Base-by-base conservation (phyloP, 345 rosid genomes). In the Aethionema arabicum region DNA sequence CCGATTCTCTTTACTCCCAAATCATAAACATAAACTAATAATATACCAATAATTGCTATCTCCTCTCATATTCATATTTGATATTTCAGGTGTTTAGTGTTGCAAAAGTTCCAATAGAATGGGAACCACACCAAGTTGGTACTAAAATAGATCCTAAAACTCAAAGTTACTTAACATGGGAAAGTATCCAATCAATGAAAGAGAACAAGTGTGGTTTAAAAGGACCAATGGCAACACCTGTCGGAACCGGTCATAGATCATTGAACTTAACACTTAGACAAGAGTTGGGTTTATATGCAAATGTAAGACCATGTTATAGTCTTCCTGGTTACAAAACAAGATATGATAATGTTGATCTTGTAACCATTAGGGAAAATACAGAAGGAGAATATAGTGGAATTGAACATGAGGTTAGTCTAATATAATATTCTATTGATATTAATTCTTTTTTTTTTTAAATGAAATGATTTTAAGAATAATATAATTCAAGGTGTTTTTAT, bases 331-430 rank as follows among this genome's bases (percentile, higher is more conserved):
- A 93, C 45, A 90, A 93, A 72, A 87, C 99, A 2, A 88, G 88
- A 6, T 90, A 90, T 65, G 97, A 93, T 64, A 70, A 90, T 59
- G 99, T 93, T 21, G 64, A 93, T 72, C 97, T 93, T 44, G 61
- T 93, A 45, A 93, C 99, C 32, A 93, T 93, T 45, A 90, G 99
- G 59, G 99, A 93, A 59, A 93, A 93, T 74, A 93, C 97, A 0
- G 99, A 93, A 83, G 99, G 99, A 59, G 99, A 93, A 71, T 90
- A 90, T 80, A 90, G 99, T 77, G 99, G 97, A 59, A 97, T 90
- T 29, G 99, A 93, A 64, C 99, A 93, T 63, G 97, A 87, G 79
- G 97, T 92, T 75, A 8, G 50, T 58, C 15, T 63, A 48, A 49
- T 68, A 33, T 63, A 48, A 49, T 68, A 33, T 5, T 11, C 32